Base-by-base conservation (phyloP, 495 filamentous ascomycete species). In the Emericellopsis terricola region DNA sequence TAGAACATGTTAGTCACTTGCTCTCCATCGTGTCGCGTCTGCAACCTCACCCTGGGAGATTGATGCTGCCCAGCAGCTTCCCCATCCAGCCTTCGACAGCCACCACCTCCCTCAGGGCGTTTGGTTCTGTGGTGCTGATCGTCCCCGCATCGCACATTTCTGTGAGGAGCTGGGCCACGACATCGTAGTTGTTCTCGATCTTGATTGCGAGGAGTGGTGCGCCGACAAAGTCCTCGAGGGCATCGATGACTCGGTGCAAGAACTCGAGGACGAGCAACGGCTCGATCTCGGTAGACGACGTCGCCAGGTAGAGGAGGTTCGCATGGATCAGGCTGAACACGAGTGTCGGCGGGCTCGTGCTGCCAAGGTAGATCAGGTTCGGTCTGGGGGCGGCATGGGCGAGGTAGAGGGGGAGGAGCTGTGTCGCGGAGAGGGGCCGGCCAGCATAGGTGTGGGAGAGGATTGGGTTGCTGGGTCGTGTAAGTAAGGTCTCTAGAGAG, bases 121-220 rank as follows among this genome's bases (percentile, higher is more conserved):
- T 96, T 3, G 80, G 80, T 50, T 99, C 89, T 8, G 87, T 94
- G 29, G 82, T 92, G 48, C 69, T 78, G 9, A 94, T 66, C n/a
- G 75, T 65, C 3, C 89, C 91, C 9, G 73, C 85, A 69, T 99
- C 89, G 51, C 86, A 93, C 76, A 96, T 94, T 57, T 99, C 89
- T 44, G 76, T 78, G 18, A 96, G 64, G 6, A 99, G 58, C 55
- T 96, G 91, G 13, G 85, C 85, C 15, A 93, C 81, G 28, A 96
- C 77, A 72, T 96, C 83, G 49, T 96, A 99, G 51, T 71, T 81
- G 19, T 61, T 62, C 52, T 93, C 83, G 45, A 99, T 76, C 57
- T 86, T 93, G 38, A 62, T 64, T 11, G 83, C 77, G 15, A 93
- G 57, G 34, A 99, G 54, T 3, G 89, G 89, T n/a, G 81, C 68